phyloP scores from a whole-genome alignment of 1,284 basidiomycete species.

The Paramarasmius palmivorus region DNA sequence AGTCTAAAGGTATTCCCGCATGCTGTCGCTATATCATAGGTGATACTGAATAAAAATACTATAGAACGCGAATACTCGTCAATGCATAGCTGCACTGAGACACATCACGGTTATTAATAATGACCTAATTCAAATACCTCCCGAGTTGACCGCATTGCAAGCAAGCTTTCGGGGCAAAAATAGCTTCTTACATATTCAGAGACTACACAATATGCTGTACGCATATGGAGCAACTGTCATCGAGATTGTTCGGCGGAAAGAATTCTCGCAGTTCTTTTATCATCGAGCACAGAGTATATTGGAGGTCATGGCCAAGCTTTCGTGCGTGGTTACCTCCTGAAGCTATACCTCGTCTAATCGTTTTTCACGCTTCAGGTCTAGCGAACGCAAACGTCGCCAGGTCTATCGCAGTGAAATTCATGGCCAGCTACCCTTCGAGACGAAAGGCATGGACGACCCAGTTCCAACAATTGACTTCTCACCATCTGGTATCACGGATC shows the following conservation, averaged over 20 bases:
- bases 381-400: conserved; percentile 76
- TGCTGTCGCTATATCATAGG: conserved; percentile 3
- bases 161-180: conserved; percentile 71
- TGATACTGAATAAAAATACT: conserved; percentile 23
- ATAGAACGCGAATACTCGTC: conserved; percentile 78
- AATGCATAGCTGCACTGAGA: conserved; percentile 65
- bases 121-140: conserved; percentile 70
- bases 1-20: conserved; percentile 54
- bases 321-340: conserved; percentile 45
- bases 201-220: conserved; percentile 88
- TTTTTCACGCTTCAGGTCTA: conserved; percentile 43
- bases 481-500: conserved; percentile 53
- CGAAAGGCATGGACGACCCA: conserved; percentile 72
- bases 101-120: conserved; percentile 77
- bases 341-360: neutral
- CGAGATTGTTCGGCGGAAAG: conserved; percentile 87
- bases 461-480: conserved; percentile 80
- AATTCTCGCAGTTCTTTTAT: conserved; percentile 83
- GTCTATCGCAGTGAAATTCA: conserved; percentile 78
- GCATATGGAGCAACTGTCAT: conserved; percentile 92
- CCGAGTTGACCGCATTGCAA: conserved; percentile 64
- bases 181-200: conserved; percentile 87
- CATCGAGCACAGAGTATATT: conserved; percentile 76
- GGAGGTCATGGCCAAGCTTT: conserved; percentile 81
- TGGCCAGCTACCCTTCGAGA: conserved; percentile 79